Base-by-base conservation (phyloP, 2,329 filamentous ascomycete species). In the Arthrobotrys pseudoclavata region DNA sequence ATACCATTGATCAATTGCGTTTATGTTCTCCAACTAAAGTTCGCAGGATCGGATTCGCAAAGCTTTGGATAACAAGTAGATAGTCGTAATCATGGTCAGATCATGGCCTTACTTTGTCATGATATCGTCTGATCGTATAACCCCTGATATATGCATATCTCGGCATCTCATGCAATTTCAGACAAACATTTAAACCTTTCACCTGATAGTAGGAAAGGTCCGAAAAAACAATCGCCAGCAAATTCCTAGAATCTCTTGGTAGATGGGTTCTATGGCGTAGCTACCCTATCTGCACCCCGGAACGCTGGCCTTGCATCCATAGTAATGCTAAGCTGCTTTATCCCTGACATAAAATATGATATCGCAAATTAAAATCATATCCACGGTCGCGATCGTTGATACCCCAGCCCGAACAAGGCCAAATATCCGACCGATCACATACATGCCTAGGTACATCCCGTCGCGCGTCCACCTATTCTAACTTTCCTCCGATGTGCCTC, bases 401-500 rank as follows among this genome's bases (percentile, higher is more conserved):
- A 45, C 42, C 42, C 52, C 26, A 55, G n/a, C 52, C 26, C 52
- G 26, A 34, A 24, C 55, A 12, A 26, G 34, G 55, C 4, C 10
- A 34, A 60, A 60, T 60, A 42, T 60, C 55, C 55, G 55, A 29
- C 31, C 34, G 55, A 60, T 4, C 20, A 13, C 20, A 45, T 60
- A 1, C 4, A 37, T 57, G 9, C 3, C 52, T 9, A 57, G 29
- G 12, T 57, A 37, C 22, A 60, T 60, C 24, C 42, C 55, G 4
- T 26, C 7, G 5, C 34, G 5, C 42, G 34, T 10, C 34, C 12
- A 42, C 20, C 34, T 31, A 40, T 9, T 60, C 31, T 20, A 42
- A 60, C 18, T 60, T 60, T 60, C 55, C 55, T 42, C 55, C 55
- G 55, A 60, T n/a, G n/a, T n/a, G n/a, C n/a, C n/a, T 9, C 15